Evolutionary conservation across 2,329 filamentous ascomycete genomes (phyloP).

Genomic region (Cadophora luteo-olivacea): DNA sequence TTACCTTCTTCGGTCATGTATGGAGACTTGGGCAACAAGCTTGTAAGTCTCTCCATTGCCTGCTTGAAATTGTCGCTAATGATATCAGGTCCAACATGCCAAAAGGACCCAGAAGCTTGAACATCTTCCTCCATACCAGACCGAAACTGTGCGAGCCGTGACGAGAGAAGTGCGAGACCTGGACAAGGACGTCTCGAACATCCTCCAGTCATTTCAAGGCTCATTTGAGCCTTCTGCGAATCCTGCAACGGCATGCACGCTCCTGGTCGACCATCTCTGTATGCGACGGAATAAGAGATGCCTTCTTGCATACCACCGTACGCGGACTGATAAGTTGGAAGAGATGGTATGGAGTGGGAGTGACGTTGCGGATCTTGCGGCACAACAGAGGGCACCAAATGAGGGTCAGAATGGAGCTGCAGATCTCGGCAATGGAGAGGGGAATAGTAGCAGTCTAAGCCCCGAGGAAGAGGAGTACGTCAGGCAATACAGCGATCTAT

Average conservation of each 20-base stretch:
- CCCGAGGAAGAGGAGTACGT: conserved; percentile 98
- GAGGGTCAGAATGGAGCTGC: conserved; percentile 43
- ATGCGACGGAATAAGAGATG: conserved; percentile 98
- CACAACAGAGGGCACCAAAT: conserved; percentile 54
- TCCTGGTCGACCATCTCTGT: conserved; percentile 91
- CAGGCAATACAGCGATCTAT: conserved; percentile 85
- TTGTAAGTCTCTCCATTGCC: conserved; percentile 52
- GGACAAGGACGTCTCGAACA: conserved; percentile 80
- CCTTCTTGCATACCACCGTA: conserved; percentile 90
- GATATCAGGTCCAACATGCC: conserved; percentile 82
- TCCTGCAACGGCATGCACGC: conserved; percentile 82
- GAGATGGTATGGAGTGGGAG: conserved; percentile 91
- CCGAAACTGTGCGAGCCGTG: conserved; percentile 86
- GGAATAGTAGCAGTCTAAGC: conserved; percentile 77
- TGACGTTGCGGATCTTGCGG: conserved; percentile 77
- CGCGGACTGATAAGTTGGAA: conserved; percentile 88
- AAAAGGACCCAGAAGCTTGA: conserved; percentile 89
- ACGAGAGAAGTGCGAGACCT: conserved; percentile 93
- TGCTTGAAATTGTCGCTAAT: conserved; percentile 16
- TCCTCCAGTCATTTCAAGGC: conserved; percentile 83
- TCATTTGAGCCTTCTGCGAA: conserved; percentile 88
- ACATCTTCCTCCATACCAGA: conserved; percentile 89
- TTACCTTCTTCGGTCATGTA: conserved; percentile 59
- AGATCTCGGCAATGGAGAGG: conserved; percentile 52
- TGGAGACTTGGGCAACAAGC: conserved; percentile 72